Percentiles rank a stretch among this genome's conserved stretches.
Conservation (phyloP, 2,329 filamentous ascomycete species). For the Neobulgaria alba region DNA sequence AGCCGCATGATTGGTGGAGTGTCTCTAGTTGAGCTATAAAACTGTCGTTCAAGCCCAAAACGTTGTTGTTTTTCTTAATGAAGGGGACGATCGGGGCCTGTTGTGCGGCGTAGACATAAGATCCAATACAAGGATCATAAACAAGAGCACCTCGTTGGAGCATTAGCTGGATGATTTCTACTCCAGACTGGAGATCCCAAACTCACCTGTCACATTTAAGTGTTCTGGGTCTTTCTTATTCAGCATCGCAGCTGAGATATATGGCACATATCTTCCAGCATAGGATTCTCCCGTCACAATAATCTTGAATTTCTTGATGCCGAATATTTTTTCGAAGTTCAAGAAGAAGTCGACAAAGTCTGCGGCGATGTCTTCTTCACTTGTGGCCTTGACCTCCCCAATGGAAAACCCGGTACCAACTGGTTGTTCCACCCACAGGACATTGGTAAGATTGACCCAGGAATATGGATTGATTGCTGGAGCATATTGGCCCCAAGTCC, state of each 20-base stretch:
- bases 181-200: conserved; percentile 19
- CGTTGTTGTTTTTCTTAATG: conserved; percentile 33
- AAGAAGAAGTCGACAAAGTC: conserved; percentile 43
- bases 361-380: conserved; percentile 37
- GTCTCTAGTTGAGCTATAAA: conserved; percentile 33
- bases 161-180: not conserved
- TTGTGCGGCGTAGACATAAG: conserved; percentile 11
- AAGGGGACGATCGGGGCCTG: conserved; percentile 33
- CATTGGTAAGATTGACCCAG: conserved; percentile 34
- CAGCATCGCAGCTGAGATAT: conserved; percentile 46
- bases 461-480: conserved; percentile 10
- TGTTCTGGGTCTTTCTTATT: conserved; percentile 38
- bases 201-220: conserved; percentile 43
- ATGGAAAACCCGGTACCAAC: conserved; percentile 27
- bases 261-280: conserved; percentile 45
- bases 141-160: conserved; percentile 13
- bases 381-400: conserved; percentile 25
- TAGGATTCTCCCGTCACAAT: conserved; percentile 48
- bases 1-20: conserved; percentile 37
- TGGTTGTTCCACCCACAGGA: conserved; percentile 40
- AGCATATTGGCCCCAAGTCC: conserved; percentile 24
- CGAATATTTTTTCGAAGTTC: conserved; percentile 47
- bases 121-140: conserved; percentile 20
- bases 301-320: conserved; percentile 42
- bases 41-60: conserved; percentile 38